phyloP scores from a whole-genome alignment of 2,329 filamentous ascomycete species.

The Fusarium paranaense region DNA sequence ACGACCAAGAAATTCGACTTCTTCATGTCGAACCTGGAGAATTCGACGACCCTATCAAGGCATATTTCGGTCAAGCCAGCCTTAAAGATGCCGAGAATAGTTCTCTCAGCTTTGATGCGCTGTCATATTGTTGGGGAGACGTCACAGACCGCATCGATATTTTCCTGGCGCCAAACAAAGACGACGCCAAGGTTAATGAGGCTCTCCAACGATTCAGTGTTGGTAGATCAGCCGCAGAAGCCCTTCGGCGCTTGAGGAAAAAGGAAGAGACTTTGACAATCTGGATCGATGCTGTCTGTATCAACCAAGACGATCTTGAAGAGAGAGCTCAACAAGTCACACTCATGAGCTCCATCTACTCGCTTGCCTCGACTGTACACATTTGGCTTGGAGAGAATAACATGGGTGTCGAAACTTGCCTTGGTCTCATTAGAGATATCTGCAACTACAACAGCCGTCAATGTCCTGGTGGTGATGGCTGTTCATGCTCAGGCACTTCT shows the following conservation, averaged over 20 bases:
- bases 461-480: conserved; percentile 7
- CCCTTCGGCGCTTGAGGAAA: conserved; percentile 1
- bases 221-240: conserved; percentile 17
- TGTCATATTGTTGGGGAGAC: conserved; percentile 36
- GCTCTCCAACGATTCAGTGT: conserved; percentile 2
- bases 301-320: conserved; percentile 33
- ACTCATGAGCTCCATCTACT: conserved; percentile 33
- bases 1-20: conserved; percentile 16
- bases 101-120: background rate
- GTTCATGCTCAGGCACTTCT: conserved; percentile 11
- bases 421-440: conserved; percentile 22
- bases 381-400: conserved; percentile 34
- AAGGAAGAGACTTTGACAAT: background rate
- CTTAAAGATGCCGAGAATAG: background rate
- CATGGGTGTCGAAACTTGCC: background rate
- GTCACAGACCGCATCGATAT: conserved; percentile 10
- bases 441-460: conserved; percentile 17
- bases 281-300: conserved; percentile 40
- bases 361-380: background rate
- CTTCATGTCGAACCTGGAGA: conserved; percentile 16
- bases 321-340: conserved; percentile 34
- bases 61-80: conserved; percentile 5
- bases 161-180: background rate
- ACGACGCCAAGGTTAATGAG: fast-evolving
- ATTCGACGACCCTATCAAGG: conserved; percentile 16